Conservation (phyloP, 768 basidiomycete genomes). For the Leccinum broughii region DNA sequence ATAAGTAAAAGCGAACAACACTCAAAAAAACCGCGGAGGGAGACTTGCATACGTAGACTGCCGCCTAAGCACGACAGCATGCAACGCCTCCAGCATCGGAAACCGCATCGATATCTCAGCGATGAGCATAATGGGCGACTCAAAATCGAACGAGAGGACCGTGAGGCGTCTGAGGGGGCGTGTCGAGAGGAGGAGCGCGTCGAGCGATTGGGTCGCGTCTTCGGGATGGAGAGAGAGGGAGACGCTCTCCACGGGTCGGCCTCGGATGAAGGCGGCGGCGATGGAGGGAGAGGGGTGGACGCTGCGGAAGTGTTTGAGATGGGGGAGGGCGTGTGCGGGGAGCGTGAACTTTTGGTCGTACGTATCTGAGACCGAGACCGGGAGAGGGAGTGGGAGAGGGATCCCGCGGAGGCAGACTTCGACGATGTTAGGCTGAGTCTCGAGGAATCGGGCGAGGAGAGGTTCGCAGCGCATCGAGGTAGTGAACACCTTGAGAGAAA, state of each 20-base stretch:
- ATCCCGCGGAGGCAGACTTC: slow-evolving; percentile 58
- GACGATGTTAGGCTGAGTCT: slow-evolving; percentile 45
- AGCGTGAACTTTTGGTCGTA: no score
- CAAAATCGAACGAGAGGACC: slow-evolving; percentile 56
- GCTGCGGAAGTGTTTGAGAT: slow-evolving; percentile 50
- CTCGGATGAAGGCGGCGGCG: slow-evolving; percentile 45
- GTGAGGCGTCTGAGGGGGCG: slow-evolving; percentile 50
- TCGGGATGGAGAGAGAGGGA: slow-evolving; percentile 54
- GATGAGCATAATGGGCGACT: slow-evolving; percentile 45
- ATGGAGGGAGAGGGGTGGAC: slow-evolving; percentile 51
- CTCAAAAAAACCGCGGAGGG: no score
- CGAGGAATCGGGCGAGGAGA: slow-evolving; percentile 51
- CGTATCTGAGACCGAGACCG: no score
- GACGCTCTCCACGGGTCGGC: slow-evolving; percentile 49
- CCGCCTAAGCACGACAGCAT: slow-evolving; percentile 56
- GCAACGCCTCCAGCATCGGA: slow-evolving; percentile 55
- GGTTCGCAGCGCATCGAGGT: slow-evolving; percentile 57
- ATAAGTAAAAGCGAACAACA: not conserved
- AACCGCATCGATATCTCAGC: slow-evolving; percentile 48
- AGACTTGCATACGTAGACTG: slow-evolving; percentile 47
- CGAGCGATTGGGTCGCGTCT: slow-evolving; percentile 41
- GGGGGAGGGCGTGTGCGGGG: slow-evolving; percentile 44
- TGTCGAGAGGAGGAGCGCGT: slow-evolving; percentile 42
- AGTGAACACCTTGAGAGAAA: slow-evolving; percentile 47
- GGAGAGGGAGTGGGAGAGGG: slow-evolving; percentile 28